These are phyloP conservation scores for Spergularia marina DNA, from an alignment of 148 eudicot genomes.

Conservation along the genomic window DNA sequence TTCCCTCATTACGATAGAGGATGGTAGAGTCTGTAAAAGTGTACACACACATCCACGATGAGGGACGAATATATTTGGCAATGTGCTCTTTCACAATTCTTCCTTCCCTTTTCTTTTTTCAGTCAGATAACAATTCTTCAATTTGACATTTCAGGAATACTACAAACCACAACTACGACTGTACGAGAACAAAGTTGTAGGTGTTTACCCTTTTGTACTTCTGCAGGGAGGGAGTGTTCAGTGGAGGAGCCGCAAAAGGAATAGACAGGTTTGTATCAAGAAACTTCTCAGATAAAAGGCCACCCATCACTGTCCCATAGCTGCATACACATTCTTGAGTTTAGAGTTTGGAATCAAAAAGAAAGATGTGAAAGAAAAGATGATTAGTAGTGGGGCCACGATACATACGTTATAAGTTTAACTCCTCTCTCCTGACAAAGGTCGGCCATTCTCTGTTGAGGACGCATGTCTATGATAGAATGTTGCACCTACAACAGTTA, in stretches of 20 bases:
- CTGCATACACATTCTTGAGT: slow-evolving; percentile 38
- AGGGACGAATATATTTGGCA: too few relatives aligned
- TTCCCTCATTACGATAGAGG: too few relatives aligned
- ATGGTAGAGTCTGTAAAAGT: too few relatives aligned
- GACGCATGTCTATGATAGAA: slow-evolving; percentile 97
- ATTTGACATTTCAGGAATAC: background rate
- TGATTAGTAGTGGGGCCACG: slow-evolving; percentile 12
- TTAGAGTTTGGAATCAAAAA: background rate
- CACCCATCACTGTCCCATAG: slow-evolving; percentile 99
- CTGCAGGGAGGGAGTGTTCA: slow-evolving; percentile 95
- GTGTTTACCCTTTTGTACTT: slow-evolving; percentile 90
- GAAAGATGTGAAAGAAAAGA: background rate
- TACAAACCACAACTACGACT: too few relatives aligned
- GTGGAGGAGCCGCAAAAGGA: slow-evolving; percentile 91
- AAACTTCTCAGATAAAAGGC: slow-evolving; percentile 88
- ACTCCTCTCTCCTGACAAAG: slow-evolving; percentile 92
- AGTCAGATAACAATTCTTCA: background rate
- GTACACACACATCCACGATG: too few relatives aligned
- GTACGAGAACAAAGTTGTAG: background rate
- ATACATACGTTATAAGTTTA: slow-evolving; percentile 86
- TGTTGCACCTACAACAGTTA: slow-evolving; percentile 80
- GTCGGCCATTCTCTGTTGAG: slow-evolving; percentile 96
- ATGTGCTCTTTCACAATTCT: too few relatives aligned
- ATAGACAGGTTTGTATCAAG: slow-evolving; percentile 84
- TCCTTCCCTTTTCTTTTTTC: background rate